These are phyloP conservation scores for Crithidia sp. DNA, from an alignment of 208 protist genomes.

Conservation along the genomic window DNA sequence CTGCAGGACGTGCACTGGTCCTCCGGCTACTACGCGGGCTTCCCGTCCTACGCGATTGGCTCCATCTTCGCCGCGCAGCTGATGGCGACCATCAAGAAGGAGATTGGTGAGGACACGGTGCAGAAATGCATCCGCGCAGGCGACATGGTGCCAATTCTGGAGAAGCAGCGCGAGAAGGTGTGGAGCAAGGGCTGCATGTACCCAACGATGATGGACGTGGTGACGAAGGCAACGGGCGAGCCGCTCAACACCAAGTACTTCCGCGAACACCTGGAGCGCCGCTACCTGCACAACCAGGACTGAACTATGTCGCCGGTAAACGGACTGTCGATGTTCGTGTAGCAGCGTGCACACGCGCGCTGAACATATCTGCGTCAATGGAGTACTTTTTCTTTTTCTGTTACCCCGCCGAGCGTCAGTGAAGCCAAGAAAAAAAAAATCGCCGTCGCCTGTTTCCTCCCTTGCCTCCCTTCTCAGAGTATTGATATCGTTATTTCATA, in stretches of 20 bases:
- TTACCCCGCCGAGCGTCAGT: too few species aligned
- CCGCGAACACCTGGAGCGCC: slow-evolving; percentile 67
- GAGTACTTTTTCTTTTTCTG: too few species aligned
- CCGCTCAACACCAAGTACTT: slow-evolving; percentile 73
- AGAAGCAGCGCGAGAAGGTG: slow-evolving; percentile 68
- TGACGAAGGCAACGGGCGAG: slow-evolving; percentile 72
- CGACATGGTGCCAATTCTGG: slow-evolving; percentile 60
- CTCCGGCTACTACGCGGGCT: slow-evolving; percentile 68
- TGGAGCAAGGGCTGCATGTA: slow-evolving; percentile 52
- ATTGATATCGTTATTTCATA: too few species aligned
- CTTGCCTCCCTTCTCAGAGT: too few species aligned
- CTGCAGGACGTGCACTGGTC: slow-evolving; percentile 90
- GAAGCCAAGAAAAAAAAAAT: too few species aligned
- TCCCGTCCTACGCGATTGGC: slow-evolving; percentile 80
- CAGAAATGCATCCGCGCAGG: slow-evolving; percentile 50
- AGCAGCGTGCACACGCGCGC: too few species aligned
- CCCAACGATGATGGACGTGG: slow-evolving; percentile 72
- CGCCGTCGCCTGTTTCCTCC: too few species aligned
- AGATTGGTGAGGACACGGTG: slow-evolving; percentile 52
- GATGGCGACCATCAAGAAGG: slow-evolving; percentile 60
- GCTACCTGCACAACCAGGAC: slow-evolving; percentile 59
- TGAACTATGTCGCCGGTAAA: background rate
- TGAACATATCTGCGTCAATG: too few species aligned
- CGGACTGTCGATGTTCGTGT: too few species aligned
- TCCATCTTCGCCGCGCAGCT: slow-evolving; percentile 83